Conservation (phyloP, 352 stramenopile genomes). For the Phytophthora nicotianae region DNA sequence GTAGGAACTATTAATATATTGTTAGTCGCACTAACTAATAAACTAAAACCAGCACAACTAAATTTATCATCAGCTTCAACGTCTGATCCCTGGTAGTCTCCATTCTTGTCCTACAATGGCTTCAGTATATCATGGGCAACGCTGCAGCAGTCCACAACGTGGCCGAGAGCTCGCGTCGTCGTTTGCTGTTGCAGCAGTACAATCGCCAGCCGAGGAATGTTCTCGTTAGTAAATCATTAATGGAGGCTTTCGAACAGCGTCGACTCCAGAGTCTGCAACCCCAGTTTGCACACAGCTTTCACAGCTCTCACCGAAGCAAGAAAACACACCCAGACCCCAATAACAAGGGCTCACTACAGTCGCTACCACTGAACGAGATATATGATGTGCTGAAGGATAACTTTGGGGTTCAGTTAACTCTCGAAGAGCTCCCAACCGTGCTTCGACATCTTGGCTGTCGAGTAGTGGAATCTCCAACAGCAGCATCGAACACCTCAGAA, state of each 20-base stretch:
- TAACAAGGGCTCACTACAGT: conserved; percentile 7
- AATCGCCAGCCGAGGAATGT: conserved; percentile 29
- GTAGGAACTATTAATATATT: not conserved
- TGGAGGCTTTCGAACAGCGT: conserved; percentile 34
- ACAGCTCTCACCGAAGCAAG: conserved; percentile 1
- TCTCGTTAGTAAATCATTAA: conserved; percentile 33
- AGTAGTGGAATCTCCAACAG: conserved; percentile 14
- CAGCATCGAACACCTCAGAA: conserved; percentile 1
- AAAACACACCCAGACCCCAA: not conserved
- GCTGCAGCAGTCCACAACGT: conserved; percentile 39
- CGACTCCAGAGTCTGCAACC: conserved; percentile 19
- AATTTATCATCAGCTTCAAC: conserved; percentile 23
- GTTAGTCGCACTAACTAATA: not conserved
- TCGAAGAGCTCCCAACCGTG: conserved; percentile 36
- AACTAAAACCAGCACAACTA: not conserved
- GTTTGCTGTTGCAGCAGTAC: conserved; percentile 43
- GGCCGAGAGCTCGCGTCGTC: conserved; percentile 39
- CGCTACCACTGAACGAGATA: conserved; percentile 32
- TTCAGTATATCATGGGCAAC: conserved; percentile 42
- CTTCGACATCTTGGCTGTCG: conserved; percentile 38
- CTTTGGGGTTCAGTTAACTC: conserved; percentile 34
- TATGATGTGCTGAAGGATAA: conserved; percentile 36
- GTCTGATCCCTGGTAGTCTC: conserved; percentile 2
- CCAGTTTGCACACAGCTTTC: not conserved
- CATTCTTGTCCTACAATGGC: conserved; percentile 4